Evolutionary conservation across 1,284 basidiomycete species (phyloP), one percentile per base, ranked within the genome.

Genomic region (Pseudozyma hubeiensis): DNA sequence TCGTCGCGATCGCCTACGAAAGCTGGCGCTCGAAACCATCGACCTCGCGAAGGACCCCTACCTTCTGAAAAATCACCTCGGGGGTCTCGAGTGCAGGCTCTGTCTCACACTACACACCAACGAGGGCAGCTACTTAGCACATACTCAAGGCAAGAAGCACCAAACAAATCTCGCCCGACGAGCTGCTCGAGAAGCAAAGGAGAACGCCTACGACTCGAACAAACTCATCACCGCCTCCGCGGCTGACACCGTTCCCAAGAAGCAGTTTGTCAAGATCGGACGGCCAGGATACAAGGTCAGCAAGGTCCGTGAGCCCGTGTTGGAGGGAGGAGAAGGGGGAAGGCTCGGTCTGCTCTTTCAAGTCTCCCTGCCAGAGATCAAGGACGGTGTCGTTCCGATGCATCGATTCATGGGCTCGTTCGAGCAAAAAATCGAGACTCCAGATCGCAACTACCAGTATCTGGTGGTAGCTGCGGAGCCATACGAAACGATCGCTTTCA

Each of bases 121-220:
- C 84, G 97, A 99, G 87, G 97, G 97, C 30, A 97, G 94, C 19
- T 99, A 99, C 85, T 91, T 99, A 49, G 96, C 97, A 0, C 97
- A 99, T 80, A 99, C 97, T 0, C 97, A 99, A 87, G 97, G 97
- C 33, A 99, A 99, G 87, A 99, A 99, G 85, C 97, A 99, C 84
- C 97, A 99, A 85, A 97, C 96, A 1, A 99, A 99, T 84, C 90
- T 99, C 37, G 97, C 96, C 5, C 90, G 97, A 47, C 90, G 97
- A 77, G 97, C 97, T 0, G 96, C 96, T 11, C 89, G 91, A 60
- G 97, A 99, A 87, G 92, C 93, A 54, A 96, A 97, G 84, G 94
- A 98, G 30, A 58, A 52, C 29, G 67, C 67, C 0, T 66, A 69
- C 59, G 64, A 79, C 33, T 54, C 68, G 19, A 58, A 74, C 59